Base-by-base conservation (phyloP, 768 basidiomycete genomes). In the Kwoniella mangroviensis region DNA sequence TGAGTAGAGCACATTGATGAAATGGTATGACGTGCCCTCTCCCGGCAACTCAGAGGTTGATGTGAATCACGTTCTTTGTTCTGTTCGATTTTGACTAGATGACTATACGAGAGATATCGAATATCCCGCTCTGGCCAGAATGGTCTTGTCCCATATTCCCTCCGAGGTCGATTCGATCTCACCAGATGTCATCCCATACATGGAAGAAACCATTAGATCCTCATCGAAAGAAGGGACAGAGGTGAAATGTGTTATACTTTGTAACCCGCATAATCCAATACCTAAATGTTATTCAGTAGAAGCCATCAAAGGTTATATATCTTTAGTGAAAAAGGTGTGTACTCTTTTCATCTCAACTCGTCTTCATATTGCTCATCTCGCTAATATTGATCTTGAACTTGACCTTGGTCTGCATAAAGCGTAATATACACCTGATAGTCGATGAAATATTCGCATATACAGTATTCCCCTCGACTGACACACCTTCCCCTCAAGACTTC, bases 251-350 rank as follows among this genome's bases (percentile, higher is more conserved):
- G n/a, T 65, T 9, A 42, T 65, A 41, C 53, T 65, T 5, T 65
- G 64, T 55, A 65, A 65, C 56, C 64, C 64, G 19, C 64, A 65
- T 55, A 65, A 65, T 56, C 64, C 64, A 15, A 56, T 65, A 34
- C 64, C 64, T 3, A 15, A 24, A 21, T 65, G 64, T 45, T 57
- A 65, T 52, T 53, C 64, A 15, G 5, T 13, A 26, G 64, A 65
- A 42, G 56, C 64, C 4, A 65, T 65, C 3, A 26, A 56, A 22
- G 64, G 64, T 12, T 65, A 65, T 26, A 54, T 65, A 7, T 21
- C 51, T 41, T 21, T 65, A 10, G 64, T 43, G 2, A 7, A 43
- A 41, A n/a, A 65, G 41, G 64, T 65, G 21, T 10, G 64, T 55
- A 26, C 11, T 17, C 12, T 12, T 26, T 7, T 7, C 5, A 11